Evolutionary conservation across 1,284 basidiomycete genomes (phyloP).

Genomic region (Butyriboletus appendiculatus): DNA sequence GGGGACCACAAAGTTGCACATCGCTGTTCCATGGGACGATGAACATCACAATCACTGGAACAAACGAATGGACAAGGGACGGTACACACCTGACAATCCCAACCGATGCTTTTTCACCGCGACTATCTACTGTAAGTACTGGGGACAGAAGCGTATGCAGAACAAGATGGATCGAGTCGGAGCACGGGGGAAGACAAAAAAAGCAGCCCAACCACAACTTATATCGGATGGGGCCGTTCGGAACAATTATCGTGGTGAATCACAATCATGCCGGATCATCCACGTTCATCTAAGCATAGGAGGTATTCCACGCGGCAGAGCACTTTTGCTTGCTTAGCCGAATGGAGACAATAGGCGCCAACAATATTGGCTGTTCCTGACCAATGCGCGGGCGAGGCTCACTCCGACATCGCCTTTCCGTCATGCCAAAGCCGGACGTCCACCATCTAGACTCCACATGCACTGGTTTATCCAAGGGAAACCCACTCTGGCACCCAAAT

Average conservation of each 20-base stretch:
- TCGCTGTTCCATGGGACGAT: constrained; percentile 8
- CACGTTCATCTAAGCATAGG: constrained; percentile 3
- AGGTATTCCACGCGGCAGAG: constrained; percentile 6
- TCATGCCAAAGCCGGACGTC: too few species aligned
- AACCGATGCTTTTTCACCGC: not conserved
- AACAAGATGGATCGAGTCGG: not conserved
- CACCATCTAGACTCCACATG: too few species aligned
- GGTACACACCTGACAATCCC: constrained; percentile 1
- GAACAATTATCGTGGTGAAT: constrained; percentile 11
- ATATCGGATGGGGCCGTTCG: constrained; percentile 7
- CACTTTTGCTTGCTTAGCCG: constrained; percentile 12
- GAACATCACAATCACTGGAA: not conserved
- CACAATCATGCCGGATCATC: constrained; percentile 3
- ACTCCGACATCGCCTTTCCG: too few species aligned
- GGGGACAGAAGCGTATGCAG: not conserved
- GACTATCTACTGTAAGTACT: not conserved
- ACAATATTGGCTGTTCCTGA: not conserved
- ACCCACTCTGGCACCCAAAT: too few species aligned
- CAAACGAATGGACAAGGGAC: not conserved
- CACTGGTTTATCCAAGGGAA: too few species aligned
- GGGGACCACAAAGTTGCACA: constrained; percentile 32
- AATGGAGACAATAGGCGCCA: constrained; percentile 7
- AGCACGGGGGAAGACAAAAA: not conserved
- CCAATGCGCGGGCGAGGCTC: too few species aligned
- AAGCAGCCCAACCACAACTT: constrained; percentile 5